These are phyloP conservation scores for Durio zibethinus DNA, from an alignment of 345 rosid genomes.

Conservation along the genomic window DNA sequence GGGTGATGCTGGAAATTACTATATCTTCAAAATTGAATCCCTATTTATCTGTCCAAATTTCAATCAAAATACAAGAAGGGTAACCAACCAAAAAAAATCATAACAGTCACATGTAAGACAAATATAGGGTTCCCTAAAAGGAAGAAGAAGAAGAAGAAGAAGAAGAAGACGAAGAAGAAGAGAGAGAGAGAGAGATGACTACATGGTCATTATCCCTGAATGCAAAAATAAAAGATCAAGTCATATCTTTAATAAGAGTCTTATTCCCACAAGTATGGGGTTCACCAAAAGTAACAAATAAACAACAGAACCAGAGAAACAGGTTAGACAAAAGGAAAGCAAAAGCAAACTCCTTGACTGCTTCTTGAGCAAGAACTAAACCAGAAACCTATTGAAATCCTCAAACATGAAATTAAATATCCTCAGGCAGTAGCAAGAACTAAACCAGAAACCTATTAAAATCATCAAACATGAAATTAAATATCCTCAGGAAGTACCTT, in stretches of 20 bases:
- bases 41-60: neutral
- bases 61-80: neutral
- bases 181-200: neutral
- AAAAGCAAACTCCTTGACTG: slow-evolving; percentile 16
- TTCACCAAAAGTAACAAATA: neutral
- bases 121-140: neutral
- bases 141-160: neutral
- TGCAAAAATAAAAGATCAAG: neutral
- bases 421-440: neutral
- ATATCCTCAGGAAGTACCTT: slow-evolving; percentile 50
- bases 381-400: neutral
- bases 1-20: neutral
- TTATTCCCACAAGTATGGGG: neutral
- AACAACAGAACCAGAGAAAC: neutral
- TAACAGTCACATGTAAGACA: neutral
- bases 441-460: neutral
- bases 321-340: neutral
- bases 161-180: too few species aligned
- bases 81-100: neutral
- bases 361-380: neutral
- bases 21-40: neutral
- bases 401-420: slow-evolving; percentile 16
- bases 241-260: neutral
- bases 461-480: slow-evolving; percentile 15
- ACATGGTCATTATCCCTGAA: neutral